Conservation (phyloP, 2,329 filamentous ascomycete genomes). For the Xylaria polymorpha region DNA sequence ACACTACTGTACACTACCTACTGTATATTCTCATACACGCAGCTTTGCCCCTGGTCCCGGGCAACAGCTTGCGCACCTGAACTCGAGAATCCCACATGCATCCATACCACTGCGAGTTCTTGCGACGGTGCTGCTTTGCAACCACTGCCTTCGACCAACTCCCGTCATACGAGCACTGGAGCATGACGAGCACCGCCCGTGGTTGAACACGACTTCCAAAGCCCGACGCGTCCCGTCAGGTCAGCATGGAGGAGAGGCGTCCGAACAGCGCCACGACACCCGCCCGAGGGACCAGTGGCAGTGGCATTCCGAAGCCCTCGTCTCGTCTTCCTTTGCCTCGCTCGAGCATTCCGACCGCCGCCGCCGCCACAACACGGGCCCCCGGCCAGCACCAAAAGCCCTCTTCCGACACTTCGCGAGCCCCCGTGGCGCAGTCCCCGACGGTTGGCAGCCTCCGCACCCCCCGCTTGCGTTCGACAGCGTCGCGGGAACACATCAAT, state of each 20-base stretch:
- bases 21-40: not conserved
- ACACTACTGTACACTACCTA: not conserved
- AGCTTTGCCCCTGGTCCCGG: not conserved
- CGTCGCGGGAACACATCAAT: conserved; percentile 47
- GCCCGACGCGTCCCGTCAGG: conserved; percentile 30
- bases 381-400: conserved; percentile 19
- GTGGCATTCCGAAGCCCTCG: conserved; percentile 47
- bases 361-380: conserved; percentile 18
- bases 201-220: conserved; percentile 2
- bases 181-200: conserved; percentile 12
- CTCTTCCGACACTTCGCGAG: conserved; percentile 39
- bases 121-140: not conserved
- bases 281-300: conserved; percentile 42
- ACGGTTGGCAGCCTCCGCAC: conserved; percentile 37
- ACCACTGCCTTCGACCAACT: not conserved
- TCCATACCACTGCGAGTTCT: not conserved
- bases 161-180: not conserved
- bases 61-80: not conserved
- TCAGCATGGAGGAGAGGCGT: conserved; percentile 46
- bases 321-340: conserved; percentile 51
- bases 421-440: conserved; percentile 38
- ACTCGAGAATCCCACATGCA: conserved; percentile 4
- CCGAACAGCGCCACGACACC: conserved; percentile 26
- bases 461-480: conserved; percentile 43
- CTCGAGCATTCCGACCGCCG: conserved; percentile 40